These are phyloP conservation scores for Penicillium parvum DNA, from an alignment of 495 filamentous ascomycete species.

Conservation along the genomic window DNA sequence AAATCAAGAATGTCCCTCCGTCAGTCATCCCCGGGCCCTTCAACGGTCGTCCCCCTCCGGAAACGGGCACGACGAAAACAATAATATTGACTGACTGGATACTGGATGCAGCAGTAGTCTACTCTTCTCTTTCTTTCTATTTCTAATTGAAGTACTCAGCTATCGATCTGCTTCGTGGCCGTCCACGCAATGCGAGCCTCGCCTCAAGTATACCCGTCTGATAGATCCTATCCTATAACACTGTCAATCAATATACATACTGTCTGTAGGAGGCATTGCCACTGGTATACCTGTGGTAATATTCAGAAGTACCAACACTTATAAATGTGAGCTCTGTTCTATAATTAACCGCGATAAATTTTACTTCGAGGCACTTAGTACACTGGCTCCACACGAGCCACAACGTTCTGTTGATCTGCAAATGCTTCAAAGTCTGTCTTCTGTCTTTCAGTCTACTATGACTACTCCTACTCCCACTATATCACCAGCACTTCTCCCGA, in stretches of 20 bases:
- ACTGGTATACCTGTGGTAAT: too few relatives aligned
- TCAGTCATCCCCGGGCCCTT: constrained; percentile 5
- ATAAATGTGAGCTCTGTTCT: too few relatives aligned
- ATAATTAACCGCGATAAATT: not conserved
- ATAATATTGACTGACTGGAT: constrained; percentile 5
- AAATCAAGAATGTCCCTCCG: not conserved
- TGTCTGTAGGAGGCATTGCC: too few relatives aligned
- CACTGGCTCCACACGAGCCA: not conserved
- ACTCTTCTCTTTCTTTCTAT: not conserved
- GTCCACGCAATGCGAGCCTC: constrained; percentile 17
- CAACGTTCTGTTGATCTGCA: not conserved
- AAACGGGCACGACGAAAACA: constrained; percentile 36
- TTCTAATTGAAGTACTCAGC: not conserved
- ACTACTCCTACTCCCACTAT: not conserved
- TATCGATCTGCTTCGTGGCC: constrained; percentile 15
- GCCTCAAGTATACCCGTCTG: too few relatives aligned
- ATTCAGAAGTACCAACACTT: too few relatives aligned
- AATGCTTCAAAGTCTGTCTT: not conserved
- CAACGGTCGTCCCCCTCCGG: constrained; percentile 39
- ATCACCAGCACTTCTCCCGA: too few relatives aligned
- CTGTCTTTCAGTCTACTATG: not conserved
- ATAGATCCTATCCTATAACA: too few relatives aligned
- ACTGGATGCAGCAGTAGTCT: too few relatives aligned
- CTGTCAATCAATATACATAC: too few relatives aligned
- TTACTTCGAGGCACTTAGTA: not conserved